These are phyloP conservation scores for Saitozyma sp. DNA, from an alignment of 768 basidiomycete genomes.

Conservation along the genomic window DNA sequence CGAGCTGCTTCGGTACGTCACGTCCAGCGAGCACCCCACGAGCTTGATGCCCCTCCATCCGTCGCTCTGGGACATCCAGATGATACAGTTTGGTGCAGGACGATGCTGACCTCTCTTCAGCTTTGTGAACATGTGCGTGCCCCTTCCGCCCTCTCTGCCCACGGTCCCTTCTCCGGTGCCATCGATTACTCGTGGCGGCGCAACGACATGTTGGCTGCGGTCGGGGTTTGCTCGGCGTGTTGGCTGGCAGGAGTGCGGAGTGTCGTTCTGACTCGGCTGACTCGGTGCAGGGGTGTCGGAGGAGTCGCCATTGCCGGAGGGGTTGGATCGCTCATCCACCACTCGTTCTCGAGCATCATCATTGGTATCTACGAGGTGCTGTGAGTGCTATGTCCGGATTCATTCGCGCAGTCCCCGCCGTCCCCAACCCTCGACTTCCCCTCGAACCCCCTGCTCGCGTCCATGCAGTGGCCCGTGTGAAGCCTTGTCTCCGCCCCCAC, in stretches of 20 bases:
- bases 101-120: slow-evolving; percentile 11
- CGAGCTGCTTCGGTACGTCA: slow-evolving; percentile 42
- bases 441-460: background rate
- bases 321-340: slow-evolving; percentile 47
- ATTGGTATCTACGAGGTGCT: slow-evolving; percentile 51
- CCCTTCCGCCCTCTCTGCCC: background rate
- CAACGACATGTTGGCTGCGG: too few species aligned
- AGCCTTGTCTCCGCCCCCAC: too few species aligned
- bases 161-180: background rate
- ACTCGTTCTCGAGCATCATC: slow-evolving; percentile 51
- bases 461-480: too few species aligned
- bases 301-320: slow-evolving; percentile 47
- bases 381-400: slow-evolving; percentile 22
- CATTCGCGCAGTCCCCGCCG: background rate
- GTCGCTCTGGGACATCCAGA: background rate
- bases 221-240: too few species aligned
- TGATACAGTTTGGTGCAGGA: slow-evolving; percentile 9
- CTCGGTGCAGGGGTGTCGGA: slow-evolving; percentile 36
- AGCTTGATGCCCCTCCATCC: background rate
- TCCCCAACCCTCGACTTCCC: background rate
- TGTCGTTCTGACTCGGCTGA: background rate
- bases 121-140: slow-evolving; percentile 45
- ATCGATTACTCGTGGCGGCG: background rate
- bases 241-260: background rate
- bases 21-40: background rate